Percentiles rank a stretch among this genome's conserved stretches.
Conservation (phyloP, 2,329 filamentous ascomycete species). For the Akanthomyces uredinophilus region DNA sequence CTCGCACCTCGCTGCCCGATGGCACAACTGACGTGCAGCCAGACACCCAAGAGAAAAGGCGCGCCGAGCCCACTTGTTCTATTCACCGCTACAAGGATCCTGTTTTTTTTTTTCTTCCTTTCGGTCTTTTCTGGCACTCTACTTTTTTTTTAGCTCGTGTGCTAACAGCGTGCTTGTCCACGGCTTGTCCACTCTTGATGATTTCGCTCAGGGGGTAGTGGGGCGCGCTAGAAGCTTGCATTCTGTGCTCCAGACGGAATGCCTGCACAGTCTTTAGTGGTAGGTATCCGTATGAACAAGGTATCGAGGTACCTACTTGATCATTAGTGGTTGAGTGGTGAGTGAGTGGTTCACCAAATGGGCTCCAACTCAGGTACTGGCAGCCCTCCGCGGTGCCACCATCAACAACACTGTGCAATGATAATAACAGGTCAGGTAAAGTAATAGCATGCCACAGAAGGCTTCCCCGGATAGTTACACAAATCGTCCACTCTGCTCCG, state of each 20-base stretch:
- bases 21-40: not conserved
- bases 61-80: not conserved
- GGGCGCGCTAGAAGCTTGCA: constrained; percentile 6
- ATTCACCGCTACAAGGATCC: constrained; percentile 6
- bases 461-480: not conserved
- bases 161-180: not conserved
- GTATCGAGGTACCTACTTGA: too few species aligned
- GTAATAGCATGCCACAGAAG: not conserved
- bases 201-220: constrained; percentile 6
- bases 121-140: not conserved
- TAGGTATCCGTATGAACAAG: too few species aligned
- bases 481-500: not conserved
- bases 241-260: not conserved
- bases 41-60: not conserved
- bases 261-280: not conserved
- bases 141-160: not conserved
- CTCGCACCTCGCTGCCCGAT: not conserved
- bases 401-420: not conserved
- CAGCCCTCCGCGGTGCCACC: not conserved
- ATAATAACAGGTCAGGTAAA: too few species aligned
- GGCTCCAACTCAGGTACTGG: too few species aligned
- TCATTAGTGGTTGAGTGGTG: too few species aligned
- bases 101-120: not conserved
- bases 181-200: not conserved
- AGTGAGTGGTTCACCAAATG: too few species aligned